Evolutionary conservation across 441 rosid genomes (phyloP), one percentile per base, ranked within the genome.

Genomic region (Mallotus repandus): DNA sequence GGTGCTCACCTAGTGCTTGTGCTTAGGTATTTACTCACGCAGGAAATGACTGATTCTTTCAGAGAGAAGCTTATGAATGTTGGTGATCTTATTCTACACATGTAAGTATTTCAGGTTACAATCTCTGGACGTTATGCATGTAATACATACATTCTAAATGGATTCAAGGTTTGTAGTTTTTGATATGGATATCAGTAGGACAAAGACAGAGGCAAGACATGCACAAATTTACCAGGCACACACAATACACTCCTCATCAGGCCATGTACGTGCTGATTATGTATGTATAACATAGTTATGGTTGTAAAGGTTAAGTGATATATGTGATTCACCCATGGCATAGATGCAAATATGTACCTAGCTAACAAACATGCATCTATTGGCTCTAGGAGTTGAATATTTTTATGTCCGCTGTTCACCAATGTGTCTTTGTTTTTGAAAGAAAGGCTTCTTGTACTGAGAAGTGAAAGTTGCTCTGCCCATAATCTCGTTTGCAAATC

Each of bases 1-100:
- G 98, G 99, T 59, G 98, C 99, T 67, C 98, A 94, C 74, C 74
- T 91, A 70, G 99, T 94, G 71, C 94, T 96, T 83, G 99, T 94
- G 82, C 93, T 92, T 80, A 88, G 99, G 78, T 82, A 82, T 82
- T 79, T 92, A 75, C 89, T 87, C 77, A 84, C 83, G 38, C 98
- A 91, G 76, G 92, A 91, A 84, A 81, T 93, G 82, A 83, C 84
- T 75, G 97, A 88, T 85, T 68, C 83, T 79, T 90, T 92, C 78
- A 85, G 79, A 80, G 97, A 93, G 84, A 94, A 91, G 86, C 91
- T 96, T 77, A 88, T 80, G 87, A 89, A 80, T 76, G 89, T 91
- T 86, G 99, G 99, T 58, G 98, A 96, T 84, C 93, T 85, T 77
- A 93, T 96, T 83, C 83, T 93, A 74, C 93, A 89, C 81, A 84